Conservation (phyloP, 164 flowering plant species). For the Warburgia ugandensis region DNA sequence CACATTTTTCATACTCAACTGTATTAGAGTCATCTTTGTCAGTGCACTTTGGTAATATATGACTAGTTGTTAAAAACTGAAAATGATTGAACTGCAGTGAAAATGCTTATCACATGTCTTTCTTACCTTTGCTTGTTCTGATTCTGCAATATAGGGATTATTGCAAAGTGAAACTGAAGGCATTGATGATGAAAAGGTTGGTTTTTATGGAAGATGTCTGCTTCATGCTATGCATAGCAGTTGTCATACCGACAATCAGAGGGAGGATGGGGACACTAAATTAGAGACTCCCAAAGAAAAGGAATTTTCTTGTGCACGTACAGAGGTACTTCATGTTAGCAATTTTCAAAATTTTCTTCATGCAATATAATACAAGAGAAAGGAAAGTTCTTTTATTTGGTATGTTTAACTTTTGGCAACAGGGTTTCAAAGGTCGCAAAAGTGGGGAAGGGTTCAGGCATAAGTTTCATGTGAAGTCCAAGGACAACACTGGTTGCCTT, state of each 20-base stretch:
- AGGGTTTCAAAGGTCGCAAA: slow-evolving; percentile 65
- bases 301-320: slow-evolving; percentile 48
- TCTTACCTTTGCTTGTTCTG: background rate
- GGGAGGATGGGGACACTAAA: slow-evolving; percentile 6
- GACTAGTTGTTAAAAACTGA: no score
- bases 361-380: no score
- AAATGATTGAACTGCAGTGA: no score
- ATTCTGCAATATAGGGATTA: slow-evolving; percentile 34
- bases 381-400: background rate
- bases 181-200: slow-evolving; percentile 42
- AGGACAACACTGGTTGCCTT: slow-evolving; percentile 33
- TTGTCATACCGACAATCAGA: slow-evolving; percentile 16
- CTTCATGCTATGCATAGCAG: slow-evolving; percentile 31
- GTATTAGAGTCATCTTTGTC: no score
- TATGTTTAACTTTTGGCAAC: background rate
- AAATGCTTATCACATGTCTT: background rate
- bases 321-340: slow-evolving; percentile 33
- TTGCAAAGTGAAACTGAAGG: slow-evolving; percentile 71
- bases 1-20: no score
- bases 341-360: background rate
- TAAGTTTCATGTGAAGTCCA: slow-evolving; percentile 17
- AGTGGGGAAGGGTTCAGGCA: slow-evolving; percentile 33
- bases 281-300: slow-evolving; percentile 14
- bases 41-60: no score
- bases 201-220: slow-evolving; percentile 53